Conservation (phyloP, 768 basidiomycete genomes). For the Candolleomyces eurysporus region DNA sequence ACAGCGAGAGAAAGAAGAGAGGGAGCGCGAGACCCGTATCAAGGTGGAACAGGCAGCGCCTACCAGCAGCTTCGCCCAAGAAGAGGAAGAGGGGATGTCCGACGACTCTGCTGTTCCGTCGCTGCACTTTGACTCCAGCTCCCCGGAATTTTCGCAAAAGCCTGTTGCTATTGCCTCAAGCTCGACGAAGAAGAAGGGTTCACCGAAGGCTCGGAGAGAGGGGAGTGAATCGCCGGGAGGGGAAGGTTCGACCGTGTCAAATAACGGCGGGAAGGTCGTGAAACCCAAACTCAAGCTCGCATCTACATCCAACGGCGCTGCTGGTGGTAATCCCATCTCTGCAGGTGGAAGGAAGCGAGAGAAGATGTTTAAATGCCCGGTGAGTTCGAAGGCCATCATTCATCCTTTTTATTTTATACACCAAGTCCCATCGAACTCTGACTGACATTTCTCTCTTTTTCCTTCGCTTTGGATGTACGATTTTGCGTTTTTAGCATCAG, state of each 20-base stretch:
- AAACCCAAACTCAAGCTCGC: not conserved
- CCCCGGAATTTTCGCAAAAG: not conserved
- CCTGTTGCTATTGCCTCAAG: not conserved
- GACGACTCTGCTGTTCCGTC: not conserved
- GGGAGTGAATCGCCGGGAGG: not conserved
- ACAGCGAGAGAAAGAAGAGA: not conserved
- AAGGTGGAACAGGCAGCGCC: not conserved
- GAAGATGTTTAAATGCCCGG: conserved; percentile 49
- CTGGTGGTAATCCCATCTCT: not conserved
- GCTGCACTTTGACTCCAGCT: not conserved
- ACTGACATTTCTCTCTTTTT: not conserved
- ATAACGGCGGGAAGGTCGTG: conserved; percentile 1
- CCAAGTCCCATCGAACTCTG: not conserved
- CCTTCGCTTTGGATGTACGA: not conserved
- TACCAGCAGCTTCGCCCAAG: not conserved
- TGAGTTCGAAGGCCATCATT: conserved; percentile 22
- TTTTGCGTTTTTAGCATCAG: conserved; percentile 24
- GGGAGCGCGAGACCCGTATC: not conserved
- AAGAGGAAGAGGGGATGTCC: not conserved
- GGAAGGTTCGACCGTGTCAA: not conserved
- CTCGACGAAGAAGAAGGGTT: not conserved
- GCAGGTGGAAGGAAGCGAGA: conserved; percentile 27
- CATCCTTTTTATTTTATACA: not conserved
- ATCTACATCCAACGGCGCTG: not conserved
- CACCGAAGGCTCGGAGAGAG: conserved; percentile 2